Conservation (phyloP, 2,329 filamentous ascomycete genomes). For the Hymenoscyphus fraxineus region DNA sequence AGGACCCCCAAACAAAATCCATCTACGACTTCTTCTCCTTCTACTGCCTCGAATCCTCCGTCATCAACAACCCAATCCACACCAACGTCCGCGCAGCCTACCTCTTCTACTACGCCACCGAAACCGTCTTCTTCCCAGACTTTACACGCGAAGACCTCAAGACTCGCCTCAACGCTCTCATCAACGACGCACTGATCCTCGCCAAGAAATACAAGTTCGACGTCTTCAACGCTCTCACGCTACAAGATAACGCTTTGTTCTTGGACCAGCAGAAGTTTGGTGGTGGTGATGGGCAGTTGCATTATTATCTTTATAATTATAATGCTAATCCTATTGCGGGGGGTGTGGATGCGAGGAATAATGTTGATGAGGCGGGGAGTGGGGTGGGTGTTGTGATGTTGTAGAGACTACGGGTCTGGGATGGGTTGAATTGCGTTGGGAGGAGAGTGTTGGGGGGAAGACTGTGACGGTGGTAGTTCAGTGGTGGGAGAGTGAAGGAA, state of each 20-base stretch:
- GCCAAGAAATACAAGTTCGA: constrained; percentile 84
- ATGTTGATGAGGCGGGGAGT: constrained; percentile 73
- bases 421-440: too few relatives aligned
- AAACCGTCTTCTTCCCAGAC: constrained; percentile 63
- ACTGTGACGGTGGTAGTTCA: too few relatives aligned
- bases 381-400: constrained; percentile 89
- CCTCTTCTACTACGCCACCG: constrained; percentile 93
- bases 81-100: constrained; percentile 84
- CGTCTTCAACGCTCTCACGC: constrained; percentile 91
- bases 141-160: constrained; percentile 60
- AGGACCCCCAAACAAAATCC: constrained; percentile 63
- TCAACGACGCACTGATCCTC: constrained; percentile 81
- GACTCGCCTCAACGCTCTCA: constrained; percentile 72
- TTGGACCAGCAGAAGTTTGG: constrained; percentile 93
- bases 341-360: constrained; percentile 76
- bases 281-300: constrained; percentile 86
- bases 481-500: too few relatives aligned
- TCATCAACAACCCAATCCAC: constrained; percentile 78
- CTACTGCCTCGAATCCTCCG: constrained; percentile 89
- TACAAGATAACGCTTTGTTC: constrained; percentile 93
- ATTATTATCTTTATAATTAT: constrained; percentile 99
- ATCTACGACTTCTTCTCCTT: constrained; percentile 98
- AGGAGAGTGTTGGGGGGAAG: too few relatives aligned
- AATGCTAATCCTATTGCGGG: constrained; percentile 79
- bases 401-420: constrained; percentile 33